A percentile compares a stretch with the other conserved stretches of the same genome.
These are phyloP conservation scores for Lanmaoa pseudosensibilis DNA, from an alignment of 768 basidiomycete genomes.

Conservation along the genomic window DNA sequence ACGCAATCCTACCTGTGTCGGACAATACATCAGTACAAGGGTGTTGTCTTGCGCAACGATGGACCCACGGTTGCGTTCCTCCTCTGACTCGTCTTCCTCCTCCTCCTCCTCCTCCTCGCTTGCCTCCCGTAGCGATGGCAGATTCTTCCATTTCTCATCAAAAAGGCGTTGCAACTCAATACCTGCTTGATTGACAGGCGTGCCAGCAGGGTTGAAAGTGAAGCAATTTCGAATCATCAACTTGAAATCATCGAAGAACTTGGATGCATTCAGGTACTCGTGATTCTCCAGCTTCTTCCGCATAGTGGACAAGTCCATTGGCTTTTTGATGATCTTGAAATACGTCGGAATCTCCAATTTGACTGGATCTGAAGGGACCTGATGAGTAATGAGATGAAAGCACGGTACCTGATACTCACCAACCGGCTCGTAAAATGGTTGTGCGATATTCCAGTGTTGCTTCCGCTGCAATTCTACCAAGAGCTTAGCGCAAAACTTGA, in stretches of 20 bases:
- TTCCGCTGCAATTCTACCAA: conserved; percentile 76
- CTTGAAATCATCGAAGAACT: conserved; percentile 89
- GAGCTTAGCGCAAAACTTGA: conserved; percentile 78
- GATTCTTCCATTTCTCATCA: conserved; percentile 84
- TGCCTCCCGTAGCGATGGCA: conserved; percentile 61
- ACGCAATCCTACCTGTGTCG: conserved; percentile 63
- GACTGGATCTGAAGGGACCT: conserved; percentile 57
- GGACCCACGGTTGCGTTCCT: conserved; percentile 64
- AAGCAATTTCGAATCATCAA: conserved; percentile 95
- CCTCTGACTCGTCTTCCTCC: conserved; percentile 62
- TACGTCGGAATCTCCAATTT: conserved; percentile 82
- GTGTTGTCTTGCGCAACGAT: neutral
- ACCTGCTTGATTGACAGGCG: conserved; percentile 84
- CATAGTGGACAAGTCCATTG: conserved; percentile 95
- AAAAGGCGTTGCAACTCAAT: conserved; percentile 83
- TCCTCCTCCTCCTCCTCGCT: conserved; percentile 64
- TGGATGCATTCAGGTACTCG: conserved; percentile 74
- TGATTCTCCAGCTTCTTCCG: conserved; percentile 76
- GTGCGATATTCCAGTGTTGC: conserved; percentile 68
- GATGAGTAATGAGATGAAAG: neutral
- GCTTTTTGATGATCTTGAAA: conserved; percentile 84
- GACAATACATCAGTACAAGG: conserved; percentile 12
- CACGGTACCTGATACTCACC: conserved; percentile 54
- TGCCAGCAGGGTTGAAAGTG: conserved; percentile 85
- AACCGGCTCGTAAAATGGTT: conserved; percentile 92